Conservation (phyloP, 164 flowering plant genomes). For the Macadamia tetraphylla region DNA sequence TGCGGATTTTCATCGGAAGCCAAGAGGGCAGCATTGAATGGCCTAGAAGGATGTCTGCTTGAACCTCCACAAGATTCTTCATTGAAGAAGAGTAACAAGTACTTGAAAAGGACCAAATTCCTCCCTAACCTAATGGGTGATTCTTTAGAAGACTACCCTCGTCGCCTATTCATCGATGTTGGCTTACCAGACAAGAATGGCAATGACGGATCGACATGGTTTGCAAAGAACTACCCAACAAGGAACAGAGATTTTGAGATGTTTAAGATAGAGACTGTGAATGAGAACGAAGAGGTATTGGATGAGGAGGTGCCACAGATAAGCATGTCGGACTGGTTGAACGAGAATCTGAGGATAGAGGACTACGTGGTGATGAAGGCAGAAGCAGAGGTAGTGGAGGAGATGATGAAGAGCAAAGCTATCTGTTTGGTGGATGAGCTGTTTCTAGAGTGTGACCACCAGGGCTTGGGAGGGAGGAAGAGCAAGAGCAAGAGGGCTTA, state of each 20-base stretch:
- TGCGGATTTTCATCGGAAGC: slow-evolving; percentile 27
- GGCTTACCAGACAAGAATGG: slow-evolving; percentile 22
- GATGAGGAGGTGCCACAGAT: slow-evolving; percentile 12
- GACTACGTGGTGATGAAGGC: slow-evolving; percentile 85
- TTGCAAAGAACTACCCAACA: slow-evolving; percentile 55
- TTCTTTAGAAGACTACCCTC: slow-evolving; percentile 50
- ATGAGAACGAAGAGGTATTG: slow-evolving; percentile 17
- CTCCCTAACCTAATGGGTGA: slow-evolving; percentile 65
- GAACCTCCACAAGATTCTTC: slow-evolving; percentile 64
- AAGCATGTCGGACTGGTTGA: slow-evolving; percentile 61
- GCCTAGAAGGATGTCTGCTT: slow-evolving; percentile 71
- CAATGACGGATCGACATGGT: slow-evolving; percentile 41
- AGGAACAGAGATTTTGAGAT: slow-evolving; percentile 46
- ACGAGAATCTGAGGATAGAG: slow-evolving; percentile 51
- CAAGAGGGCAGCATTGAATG: slow-evolving; percentile 46
- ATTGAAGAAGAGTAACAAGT: slow-evolving; percentile 23
- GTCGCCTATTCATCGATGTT: slow-evolving; percentile 64
- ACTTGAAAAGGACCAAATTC: slow-evolving; percentile 42
- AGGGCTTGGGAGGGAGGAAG: slow-evolving; percentile 28
- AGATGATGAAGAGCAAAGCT: slow-evolving; percentile 51
- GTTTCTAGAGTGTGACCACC: slow-evolving; percentile 58
- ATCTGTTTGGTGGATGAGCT: slow-evolving; percentile 67
- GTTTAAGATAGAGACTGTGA: slow-evolving; percentile 43
- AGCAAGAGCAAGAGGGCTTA: slow-evolving; percentile 53
- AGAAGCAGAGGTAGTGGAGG: slow-evolving; percentile 69